Percentiles rank a stretch among this genome's conserved stretches.
These are phyloP conservation scores for Orbilia oligospora DNA, from an alignment of 2,329 filamentous ascomycete species.

Conservation along the genomic window DNA sequence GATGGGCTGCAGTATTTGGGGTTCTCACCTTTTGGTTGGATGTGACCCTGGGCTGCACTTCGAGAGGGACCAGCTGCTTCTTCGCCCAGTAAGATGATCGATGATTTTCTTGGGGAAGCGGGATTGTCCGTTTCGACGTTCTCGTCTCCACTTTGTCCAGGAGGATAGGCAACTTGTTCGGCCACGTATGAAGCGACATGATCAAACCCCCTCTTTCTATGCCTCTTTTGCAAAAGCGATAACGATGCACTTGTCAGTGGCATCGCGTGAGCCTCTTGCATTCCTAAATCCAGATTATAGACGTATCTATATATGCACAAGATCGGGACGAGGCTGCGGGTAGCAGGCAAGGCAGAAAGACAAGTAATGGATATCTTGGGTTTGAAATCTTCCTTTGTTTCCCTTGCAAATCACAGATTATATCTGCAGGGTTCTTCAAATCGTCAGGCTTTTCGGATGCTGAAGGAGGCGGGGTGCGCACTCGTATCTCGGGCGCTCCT, in stretches of 20 bases:
- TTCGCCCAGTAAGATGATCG: slow-evolving; percentile 20
- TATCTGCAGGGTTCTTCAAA: slow-evolving; percentile 33
- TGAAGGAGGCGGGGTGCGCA: slow-evolving; percentile 32
- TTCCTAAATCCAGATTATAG: slow-evolving; percentile 29
- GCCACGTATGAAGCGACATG: slow-evolving; percentile 55
- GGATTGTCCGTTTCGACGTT: slow-evolving; percentile 29
- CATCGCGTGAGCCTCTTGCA: slow-evolving; percentile 52
- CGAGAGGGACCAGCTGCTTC: slow-evolving; percentile 21
- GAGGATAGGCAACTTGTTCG: slow-evolving; percentile 48
- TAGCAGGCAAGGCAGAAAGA: slow-evolving; percentile 6
- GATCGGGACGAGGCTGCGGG: slow-evolving; percentile 20
- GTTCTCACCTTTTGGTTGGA: slow-evolving; percentile 46
- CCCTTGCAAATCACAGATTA: slow-evolving; percentile 13
- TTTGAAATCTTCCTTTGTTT: slow-evolving; percentile 12
- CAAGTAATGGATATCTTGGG: slow-evolving; percentile 28
- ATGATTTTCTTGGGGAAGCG: slow-evolving; percentile 39
- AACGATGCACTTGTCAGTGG: slow-evolving; percentile 44
- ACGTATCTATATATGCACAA: slow-evolving; percentile 27
- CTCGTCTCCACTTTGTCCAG: slow-evolving; percentile 36
- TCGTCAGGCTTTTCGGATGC: slow-evolving; percentile 19
- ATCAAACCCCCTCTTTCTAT: slow-evolving; percentile 26
- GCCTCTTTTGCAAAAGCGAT: slow-evolving; percentile 39
- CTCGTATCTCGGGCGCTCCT: slow-evolving; percentile 44
- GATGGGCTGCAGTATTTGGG: slow-evolving; percentile 22
- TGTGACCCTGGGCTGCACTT: slow-evolving; percentile 8